Evolutionary conservation across 2,329 filamentous ascomycete genomes (phyloP), one percentile per base, ranked within the genome.

Genomic region (Sodiomyces alkalinus): DNA sequence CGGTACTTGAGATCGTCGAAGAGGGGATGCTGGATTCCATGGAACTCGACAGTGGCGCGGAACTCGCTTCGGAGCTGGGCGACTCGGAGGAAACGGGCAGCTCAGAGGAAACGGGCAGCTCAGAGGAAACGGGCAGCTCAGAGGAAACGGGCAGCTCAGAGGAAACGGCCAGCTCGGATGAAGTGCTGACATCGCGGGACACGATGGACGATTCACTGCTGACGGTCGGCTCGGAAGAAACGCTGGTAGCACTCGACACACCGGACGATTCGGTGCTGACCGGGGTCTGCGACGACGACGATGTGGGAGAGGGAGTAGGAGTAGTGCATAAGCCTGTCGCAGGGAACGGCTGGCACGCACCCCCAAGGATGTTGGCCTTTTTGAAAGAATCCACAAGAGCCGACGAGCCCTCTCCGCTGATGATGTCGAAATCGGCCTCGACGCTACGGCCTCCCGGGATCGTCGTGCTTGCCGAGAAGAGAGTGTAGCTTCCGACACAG

Each of bases 301-400:
- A n/a, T n/a, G n/a, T n/a, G n/a, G n/a, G n/a, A n/a, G n/a, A n/a
- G n/a, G n/a, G n/a, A n/a, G n/a, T n/a, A 10, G 27, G 27, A 10
- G 20, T 37, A 30, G 18, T 32, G 38, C 47, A 48, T 18, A 45
- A 34, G 12, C 39, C 47, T 6, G 51, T 46, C 7, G 48, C 50
- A 4, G 52, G 40, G 36, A 64, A 63, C 5, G 43, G 17, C 5
- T 39, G 39, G 35, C 66, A 70, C 2, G 51, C 56, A 7, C 53
- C 58, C 3, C 52, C 55, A 9, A 70, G 37, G 7, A 50, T 48
- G 16, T 52, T 50, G 11, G 56, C 56, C 16, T 55, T 49, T 39
- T 64, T 68, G 48, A 69, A 70, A 25, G 47, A 48, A 34, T 68
- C 64, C 5, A 46, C 46, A 31, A 52, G 43, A 19, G 48, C 46